phyloP scores from a whole-genome alignment of 768 basidiomycete genomes.

The Suillus occidentalis region DNA sequence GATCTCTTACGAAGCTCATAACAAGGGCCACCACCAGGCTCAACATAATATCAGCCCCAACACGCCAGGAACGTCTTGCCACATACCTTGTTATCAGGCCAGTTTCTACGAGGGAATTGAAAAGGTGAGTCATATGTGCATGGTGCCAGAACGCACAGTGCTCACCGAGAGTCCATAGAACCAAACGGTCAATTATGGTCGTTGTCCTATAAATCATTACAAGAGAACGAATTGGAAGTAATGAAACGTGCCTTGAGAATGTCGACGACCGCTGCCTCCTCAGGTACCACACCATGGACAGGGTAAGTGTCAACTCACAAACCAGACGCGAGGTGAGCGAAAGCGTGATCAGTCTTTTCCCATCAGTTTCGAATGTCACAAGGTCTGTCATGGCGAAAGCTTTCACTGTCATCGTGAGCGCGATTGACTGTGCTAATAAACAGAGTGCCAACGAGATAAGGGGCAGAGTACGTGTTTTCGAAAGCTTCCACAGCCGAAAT shows the following conservation, averaged over 20 bases:
- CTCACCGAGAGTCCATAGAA: conserved; percentile 7
- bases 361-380: not conserved
- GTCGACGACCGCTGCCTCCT: not conserved
- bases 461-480: not conserved
- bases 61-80: not conserved
- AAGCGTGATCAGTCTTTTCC: not conserved
- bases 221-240: not conserved
- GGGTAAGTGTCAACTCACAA: conserved; percentile 2
- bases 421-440: not conserved
- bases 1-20: not conserved
- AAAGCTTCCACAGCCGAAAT: conserved; percentile 5
- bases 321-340: not conserved
- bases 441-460: conserved; percentile 3
- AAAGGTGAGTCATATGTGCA: not conserved
- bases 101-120: not conserved
- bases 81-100: conserved; percentile 5
- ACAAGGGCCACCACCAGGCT: not conserved
- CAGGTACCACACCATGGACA: conserved; percentile 3
- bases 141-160: not conserved
- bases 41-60: not conserved
- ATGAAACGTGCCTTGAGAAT: not conserved
- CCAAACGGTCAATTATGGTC: not conserved
- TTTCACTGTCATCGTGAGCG: not conserved
- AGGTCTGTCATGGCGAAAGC: not conserved
- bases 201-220: conserved; percentile 2